phyloP scores from a whole-genome alignment of 768 basidiomycete species.

The Serendipita sp. region DNA sequence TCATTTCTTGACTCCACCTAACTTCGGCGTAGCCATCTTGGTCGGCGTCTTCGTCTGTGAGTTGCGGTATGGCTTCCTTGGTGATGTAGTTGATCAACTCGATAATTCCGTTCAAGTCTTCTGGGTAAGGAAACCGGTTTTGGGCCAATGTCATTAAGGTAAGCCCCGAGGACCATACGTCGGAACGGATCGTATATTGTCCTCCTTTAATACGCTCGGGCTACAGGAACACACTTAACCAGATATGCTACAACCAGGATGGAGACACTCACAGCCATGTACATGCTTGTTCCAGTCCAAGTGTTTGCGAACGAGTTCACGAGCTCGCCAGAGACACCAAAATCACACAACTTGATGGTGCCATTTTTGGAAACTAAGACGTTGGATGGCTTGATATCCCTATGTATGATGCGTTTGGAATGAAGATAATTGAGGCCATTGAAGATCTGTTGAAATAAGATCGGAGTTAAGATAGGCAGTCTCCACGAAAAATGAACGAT shows the following conservation, averaged over 20 bases:
- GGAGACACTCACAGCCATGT: constrained; percentile 78
- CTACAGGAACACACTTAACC: constrained; percentile 22
- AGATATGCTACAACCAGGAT: not conserved
- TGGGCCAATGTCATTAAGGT: constrained; percentile 85
- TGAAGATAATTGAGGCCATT: constrained; percentile 92
- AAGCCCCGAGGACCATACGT: constrained; percentile 97
- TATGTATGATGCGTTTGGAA: constrained; percentile 79
- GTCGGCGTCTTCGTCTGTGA: constrained; percentile 53
- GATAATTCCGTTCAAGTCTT: constrained; percentile 71
- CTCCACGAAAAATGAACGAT: not conserved
- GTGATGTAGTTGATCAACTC: constrained; percentile 88
- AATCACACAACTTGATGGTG: constrained; percentile 83
- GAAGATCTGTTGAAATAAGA: constrained; percentile 37
- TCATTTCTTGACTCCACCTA: constrained; percentile 69
- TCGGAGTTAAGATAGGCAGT: not conserved
- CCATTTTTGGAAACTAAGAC: constrained; percentile 81
- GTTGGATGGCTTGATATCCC: constrained; percentile 91
- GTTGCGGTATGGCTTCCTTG: constrained; percentile 61
- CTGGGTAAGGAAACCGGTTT: constrained; percentile 90
- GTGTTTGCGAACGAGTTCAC: constrained; percentile 84
- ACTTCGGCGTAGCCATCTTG: constrained; percentile 19
- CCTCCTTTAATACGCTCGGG: constrained; percentile 89
- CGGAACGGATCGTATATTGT: constrained; percentile 85
- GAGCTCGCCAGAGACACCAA: constrained; percentile 93
- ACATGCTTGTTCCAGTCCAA: constrained; percentile 93